phyloP scores from a whole-genome alignment of 768 basidiomycete genomes.

The Tubosaeta brunneosetosa region DNA sequence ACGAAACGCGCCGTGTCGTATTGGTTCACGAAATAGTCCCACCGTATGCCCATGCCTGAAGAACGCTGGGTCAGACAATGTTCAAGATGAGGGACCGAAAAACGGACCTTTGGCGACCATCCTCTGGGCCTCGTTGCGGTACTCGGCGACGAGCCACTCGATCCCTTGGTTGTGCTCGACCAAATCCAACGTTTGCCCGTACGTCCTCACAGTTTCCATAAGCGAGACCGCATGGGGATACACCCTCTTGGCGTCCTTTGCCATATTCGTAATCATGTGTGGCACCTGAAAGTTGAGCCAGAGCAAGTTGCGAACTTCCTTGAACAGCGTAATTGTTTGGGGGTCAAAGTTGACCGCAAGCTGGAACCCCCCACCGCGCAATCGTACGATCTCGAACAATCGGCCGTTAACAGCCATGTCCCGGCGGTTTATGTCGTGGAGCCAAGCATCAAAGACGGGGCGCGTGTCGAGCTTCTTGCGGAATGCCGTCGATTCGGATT shows the following conservation, averaged over 20 bases:
- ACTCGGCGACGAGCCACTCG: slow-evolving; percentile 92
- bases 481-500: slow-evolving; percentile 87
- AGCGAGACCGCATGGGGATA: slow-evolving; percentile 97
- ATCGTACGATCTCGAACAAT: slow-evolving; percentile 83
- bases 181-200: slow-evolving; percentile 90
- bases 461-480: slow-evolving; percentile 93
- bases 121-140: slow-evolving; percentile 86
- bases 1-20: slow-evolving; percentile 81
- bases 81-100: not conserved
- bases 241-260: slow-evolving; percentile 97
- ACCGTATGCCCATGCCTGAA: slow-evolving; percentile 88
- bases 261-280: slow-evolving; percentile 91
- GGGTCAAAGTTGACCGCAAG: slow-evolving; percentile 97
- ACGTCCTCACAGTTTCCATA: slow-evolving; percentile 99
- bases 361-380: slow-evolving; percentile 73
- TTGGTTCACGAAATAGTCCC: slow-evolving; percentile 96
- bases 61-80: not conserved
- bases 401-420: slow-evolving; percentile 90
- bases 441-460: slow-evolving; percentile 94
- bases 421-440: slow-evolving; percentile 89
- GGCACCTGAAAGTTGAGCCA: slow-evolving; percentile 97
- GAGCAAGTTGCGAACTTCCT: slow-evolving; percentile 92
- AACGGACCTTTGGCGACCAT: slow-evolving; percentile 84
- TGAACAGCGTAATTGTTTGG: slow-evolving; percentile 97
- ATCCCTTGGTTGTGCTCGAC: slow-evolving; percentile 89